Conservation (phyloP, 768 basidiomycete species). For the Strobilomyces dryophilus region DNA sequence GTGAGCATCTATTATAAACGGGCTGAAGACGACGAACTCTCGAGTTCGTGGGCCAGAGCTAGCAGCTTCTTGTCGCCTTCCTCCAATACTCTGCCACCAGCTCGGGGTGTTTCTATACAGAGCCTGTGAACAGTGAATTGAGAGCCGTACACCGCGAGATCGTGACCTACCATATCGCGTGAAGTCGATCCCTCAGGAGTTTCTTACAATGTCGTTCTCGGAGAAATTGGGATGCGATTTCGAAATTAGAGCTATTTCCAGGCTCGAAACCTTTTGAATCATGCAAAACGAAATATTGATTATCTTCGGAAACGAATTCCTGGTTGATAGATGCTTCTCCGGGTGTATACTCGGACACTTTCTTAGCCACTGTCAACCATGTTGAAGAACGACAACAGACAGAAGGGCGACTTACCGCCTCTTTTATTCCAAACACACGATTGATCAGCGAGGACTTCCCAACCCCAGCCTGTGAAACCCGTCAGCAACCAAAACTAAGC, state of each 20-base stretch:
- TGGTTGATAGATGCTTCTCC: slow-evolving; percentile 5
- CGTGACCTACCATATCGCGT: background rate
- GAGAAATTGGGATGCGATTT: background rate
- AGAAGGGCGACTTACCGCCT: background rate
- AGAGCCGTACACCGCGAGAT: background rate
- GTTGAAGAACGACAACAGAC: no score
- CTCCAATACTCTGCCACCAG: slow-evolving; percentile 5
- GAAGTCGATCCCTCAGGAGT: background rate
- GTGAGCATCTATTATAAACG: background rate
- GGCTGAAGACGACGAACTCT: background rate
- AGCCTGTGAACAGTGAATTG: background rate
- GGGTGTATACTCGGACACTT: background rate
- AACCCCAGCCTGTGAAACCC: background rate
- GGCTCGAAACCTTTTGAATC: slow-evolving; percentile 6
- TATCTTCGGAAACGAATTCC: slow-evolving; percentile 6
- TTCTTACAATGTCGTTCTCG: background rate
- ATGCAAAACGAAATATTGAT: slow-evolving; percentile 1
- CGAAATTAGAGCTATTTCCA: background rate
- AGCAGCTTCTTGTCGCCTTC: slow-evolving; percentile 5
- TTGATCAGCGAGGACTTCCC: background rate
- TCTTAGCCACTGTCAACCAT: no score
- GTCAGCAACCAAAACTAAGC: background rate
- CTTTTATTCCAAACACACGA: background rate
- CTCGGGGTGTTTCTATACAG: slow-evolving; percentile 6
- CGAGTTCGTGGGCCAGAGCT: background rate